Evolutionary conservation across 176 grass and related monocot species (phyloP), one percentile per base, ranked within the genome.

Genomic region (Oryza longistaminata): DNA sequence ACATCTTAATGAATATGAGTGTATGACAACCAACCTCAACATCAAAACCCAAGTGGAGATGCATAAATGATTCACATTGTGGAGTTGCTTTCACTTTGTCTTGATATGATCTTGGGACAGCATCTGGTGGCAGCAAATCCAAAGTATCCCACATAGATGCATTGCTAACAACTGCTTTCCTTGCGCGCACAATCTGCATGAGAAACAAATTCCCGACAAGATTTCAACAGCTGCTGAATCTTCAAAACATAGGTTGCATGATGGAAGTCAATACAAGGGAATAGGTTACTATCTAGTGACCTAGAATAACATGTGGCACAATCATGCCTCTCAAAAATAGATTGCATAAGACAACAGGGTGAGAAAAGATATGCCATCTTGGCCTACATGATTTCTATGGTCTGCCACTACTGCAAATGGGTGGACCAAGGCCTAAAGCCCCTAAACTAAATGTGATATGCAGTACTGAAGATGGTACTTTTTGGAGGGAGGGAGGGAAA

Each of bases 111-210:
- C 76, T 85, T 15, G 96, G 93, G 71, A 99, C 77, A 74, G 39
- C 64, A 71, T 99, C 85, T 4, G 66, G 71, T 81, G 96, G 93
- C 39, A 99, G 75, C 55, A 99, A 75, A 86, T 94, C 75, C 82
- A 96, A 82, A 71, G 96, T 99, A 79, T 99, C 91, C 93, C 96
- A 92, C 93, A 99, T 94, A 55, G 96, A 99, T 33, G 91, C 93
- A 82, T 96, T 96, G 75, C 91, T 96, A 74, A 96, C 91, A 70
- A 96, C 91, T 12, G 93, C 96, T 79, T 99, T 99, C 75, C 92
- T 99, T 80, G 96, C 96, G 79, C 88, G 86, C 24, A 99, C 83
- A 76, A 94, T 90, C 93, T 96, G 83, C 88, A 87, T 55, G 68
- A 70, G 68, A 76, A 87, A 53, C 45, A 50, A 25, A 65, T 73